phyloP scores from a whole-genome alignment of 768 basidiomycete genomes.

The Russula dissimulans region DNA sequence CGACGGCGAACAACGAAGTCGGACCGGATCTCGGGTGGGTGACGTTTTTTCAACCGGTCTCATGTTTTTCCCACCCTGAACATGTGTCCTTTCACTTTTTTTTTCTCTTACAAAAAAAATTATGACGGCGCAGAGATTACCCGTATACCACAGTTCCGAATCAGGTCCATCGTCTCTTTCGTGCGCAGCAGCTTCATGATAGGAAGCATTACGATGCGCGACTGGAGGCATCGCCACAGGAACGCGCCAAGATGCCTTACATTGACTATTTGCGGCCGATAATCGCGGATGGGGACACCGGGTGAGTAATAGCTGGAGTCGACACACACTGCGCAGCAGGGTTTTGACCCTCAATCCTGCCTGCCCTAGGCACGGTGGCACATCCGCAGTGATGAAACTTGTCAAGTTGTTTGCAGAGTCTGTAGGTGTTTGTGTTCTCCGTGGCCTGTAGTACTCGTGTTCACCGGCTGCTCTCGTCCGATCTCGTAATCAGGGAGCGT shows the following conservation, averaged over 20 bases:
- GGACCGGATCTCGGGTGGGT: constrained; percentile 80
- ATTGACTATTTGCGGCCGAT: constrained; percentile 88
- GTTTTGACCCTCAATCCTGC: constrained; percentile 7
- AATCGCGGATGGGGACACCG: constrained; percentile 91
- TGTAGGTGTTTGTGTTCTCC: constrained; percentile 29
- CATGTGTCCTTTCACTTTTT: not conserved
- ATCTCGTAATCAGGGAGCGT: constrained; percentile 48
- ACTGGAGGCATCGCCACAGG: constrained; percentile 51
- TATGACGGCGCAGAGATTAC: constrained; percentile 58
- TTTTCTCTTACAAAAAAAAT: no score
- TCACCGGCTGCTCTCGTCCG: not conserved
- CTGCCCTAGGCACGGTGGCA: constrained; percentile 70
- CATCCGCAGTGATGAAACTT: constrained; percentile 92
- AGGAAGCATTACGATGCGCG: constrained; percentile 89
- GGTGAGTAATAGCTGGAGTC: constrained; percentile 39
- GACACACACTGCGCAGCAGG: not conserved
- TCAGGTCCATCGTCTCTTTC: constrained; percentile 85
- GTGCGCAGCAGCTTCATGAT: constrained; percentile 88
- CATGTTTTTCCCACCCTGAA: not conserved
- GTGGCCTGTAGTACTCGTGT: not conserved
- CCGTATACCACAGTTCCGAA: constrained; percentile 96
- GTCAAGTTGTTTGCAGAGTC: constrained; percentile 93
- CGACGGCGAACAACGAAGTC: constrained; percentile 85
- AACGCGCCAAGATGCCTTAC: constrained; percentile 62
- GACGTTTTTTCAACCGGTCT: not conserved